Evolutionary conservation across 495 filamentous ascomycete species (phyloP).

Genomic region (Cladorrhinum samala): DNA sequence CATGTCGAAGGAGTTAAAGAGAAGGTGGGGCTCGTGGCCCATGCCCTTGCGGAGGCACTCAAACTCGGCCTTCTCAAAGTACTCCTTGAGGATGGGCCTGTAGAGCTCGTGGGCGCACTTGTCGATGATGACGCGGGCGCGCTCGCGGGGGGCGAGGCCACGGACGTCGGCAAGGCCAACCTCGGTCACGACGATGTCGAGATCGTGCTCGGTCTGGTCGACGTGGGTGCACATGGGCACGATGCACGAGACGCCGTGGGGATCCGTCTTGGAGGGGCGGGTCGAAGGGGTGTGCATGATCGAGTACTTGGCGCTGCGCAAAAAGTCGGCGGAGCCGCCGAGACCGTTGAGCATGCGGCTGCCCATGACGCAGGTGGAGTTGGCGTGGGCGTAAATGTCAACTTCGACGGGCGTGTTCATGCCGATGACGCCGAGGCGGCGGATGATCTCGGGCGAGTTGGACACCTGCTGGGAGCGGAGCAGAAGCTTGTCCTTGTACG

Average conservation of each 20-base stretch:
- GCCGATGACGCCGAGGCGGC: conserved; percentile 78
- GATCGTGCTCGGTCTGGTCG: conserved; percentile 88
- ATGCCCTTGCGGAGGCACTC: conserved; percentile 83
- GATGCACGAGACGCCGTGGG: conserved; percentile 77
- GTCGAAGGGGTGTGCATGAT: conserved; percentile 91
- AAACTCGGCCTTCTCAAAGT: conserved; percentile 80
- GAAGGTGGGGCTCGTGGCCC: conserved; percentile 84
- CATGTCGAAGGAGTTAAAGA: conserved; percentile 84
- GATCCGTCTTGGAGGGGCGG: conserved; percentile 75
- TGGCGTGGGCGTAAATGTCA: conserved; percentile 91
- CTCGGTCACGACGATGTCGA: conserved; percentile 84
- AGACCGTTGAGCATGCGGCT: conserved; percentile 89
- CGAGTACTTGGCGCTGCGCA: conserved; percentile 74
- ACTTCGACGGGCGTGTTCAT: conserved; percentile 97
- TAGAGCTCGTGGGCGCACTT: conserved; percentile 88
- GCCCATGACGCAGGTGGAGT: conserved; percentile 87
- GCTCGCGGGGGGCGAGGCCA: conserved; percentile 72
- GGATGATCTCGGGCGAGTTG: conserved; percentile 93
- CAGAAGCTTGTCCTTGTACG: conserved; percentile 76
- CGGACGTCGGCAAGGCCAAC: conserved; percentile 82
- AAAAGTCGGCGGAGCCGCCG: conserved; percentile 83
- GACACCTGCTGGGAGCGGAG: conserved; percentile 82
- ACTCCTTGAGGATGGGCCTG: conserved; percentile 72
- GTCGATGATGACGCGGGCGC: conserved; percentile 79
- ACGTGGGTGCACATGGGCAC: conserved; percentile 91